Conservation (phyloP, 306 rosid species). For the Sicyos baderoa region DNA sequence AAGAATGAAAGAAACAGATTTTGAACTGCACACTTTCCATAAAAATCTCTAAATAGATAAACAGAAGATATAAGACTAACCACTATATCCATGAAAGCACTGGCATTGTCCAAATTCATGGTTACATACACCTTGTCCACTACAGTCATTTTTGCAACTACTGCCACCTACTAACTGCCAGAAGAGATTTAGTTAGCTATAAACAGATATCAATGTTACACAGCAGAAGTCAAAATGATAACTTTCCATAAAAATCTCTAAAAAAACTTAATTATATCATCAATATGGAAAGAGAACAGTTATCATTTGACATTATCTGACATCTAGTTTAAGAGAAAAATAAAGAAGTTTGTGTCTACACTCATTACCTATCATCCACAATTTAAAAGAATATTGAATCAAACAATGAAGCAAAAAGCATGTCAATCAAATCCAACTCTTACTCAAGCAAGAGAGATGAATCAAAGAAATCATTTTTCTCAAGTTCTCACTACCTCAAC, state of each 20-base stretch:
- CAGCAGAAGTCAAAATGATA: not conserved
- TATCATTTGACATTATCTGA: not conserved
- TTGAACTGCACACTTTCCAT: not conserved
- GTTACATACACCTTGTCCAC: conserved; percentile 76
- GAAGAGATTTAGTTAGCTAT: conserved; percentile 11
- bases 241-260: not conserved
- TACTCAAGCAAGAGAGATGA: not conserved
- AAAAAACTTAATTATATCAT: not conserved
- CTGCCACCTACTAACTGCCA: conserved; percentile 65
- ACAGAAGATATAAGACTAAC: conserved; percentile 34
- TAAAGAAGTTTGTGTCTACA: not conserved
- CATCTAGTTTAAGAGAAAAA: not conserved
- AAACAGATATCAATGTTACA: conserved; percentile 1
- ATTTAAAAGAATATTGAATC: not conserved
- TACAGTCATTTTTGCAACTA: conserved; percentile 69
- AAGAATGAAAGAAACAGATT: not conserved
- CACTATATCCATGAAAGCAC: conserved; percentile 82
- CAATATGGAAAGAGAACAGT: not conserved
- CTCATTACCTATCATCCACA: not conserved
- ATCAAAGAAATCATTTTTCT: not conserved
- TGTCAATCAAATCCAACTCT: not conserved
- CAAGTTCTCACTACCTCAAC: conserved; percentile 51
- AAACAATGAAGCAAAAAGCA: not conserved
- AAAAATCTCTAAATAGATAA: not conserved
- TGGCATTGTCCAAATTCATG: conserved; percentile 74